Conservation (phyloP, 495 filamentous ascomycete species). For the Penicillium mononematosum region DNA sequence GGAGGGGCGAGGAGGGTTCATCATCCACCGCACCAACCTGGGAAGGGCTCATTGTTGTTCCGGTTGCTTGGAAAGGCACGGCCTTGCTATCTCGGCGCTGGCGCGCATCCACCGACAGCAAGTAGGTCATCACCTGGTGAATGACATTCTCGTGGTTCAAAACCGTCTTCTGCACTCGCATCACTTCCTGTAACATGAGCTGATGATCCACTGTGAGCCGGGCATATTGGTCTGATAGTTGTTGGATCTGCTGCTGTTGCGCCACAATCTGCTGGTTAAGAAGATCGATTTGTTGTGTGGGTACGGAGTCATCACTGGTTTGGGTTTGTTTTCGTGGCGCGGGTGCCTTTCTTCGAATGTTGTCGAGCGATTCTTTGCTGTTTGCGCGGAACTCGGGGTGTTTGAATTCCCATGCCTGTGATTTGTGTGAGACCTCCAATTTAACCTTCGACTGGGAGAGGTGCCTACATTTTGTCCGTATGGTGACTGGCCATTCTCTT, state of each 20-base stretch:
- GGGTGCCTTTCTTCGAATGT: slow-evolving; percentile 93
- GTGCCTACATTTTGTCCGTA: slow-evolving; percentile 82
- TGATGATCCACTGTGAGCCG: slow-evolving; percentile 83
- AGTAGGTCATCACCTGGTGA: slow-evolving; percentile 69
- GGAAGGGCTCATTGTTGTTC: slow-evolving; percentile 41
- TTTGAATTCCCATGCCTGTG: slow-evolving; percentile 94
- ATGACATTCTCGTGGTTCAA: slow-evolving; percentile 78
- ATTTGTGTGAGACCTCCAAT: neutral
- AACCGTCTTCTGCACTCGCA: slow-evolving; percentile 85
- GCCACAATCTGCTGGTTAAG: slow-evolving; percentile 85
- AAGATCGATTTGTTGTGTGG: slow-evolving; percentile 84
- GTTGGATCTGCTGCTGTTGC: slow-evolving; percentile 87
- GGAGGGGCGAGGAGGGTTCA: slow-evolving; percentile 75
- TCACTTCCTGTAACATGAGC: slow-evolving; percentile 81
- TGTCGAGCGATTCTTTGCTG: slow-evolving; percentile 94
- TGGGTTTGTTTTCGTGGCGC: slow-evolving; percentile 77
- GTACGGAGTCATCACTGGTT: slow-evolving; percentile 66
- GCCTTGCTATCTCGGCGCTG: slow-evolving; percentile 61
- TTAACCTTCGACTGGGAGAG: neutral
- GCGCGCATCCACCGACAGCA: slow-evolving; percentile 64
- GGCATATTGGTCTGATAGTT: slow-evolving; percentile 78
- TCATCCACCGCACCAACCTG: slow-evolving; percentile 57
- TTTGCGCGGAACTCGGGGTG: slow-evolving; percentile 95
- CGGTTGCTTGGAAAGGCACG: slow-evolving; percentile 45
- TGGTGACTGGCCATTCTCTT: slow-evolving; percentile 86